phyloP scores from a whole-genome alignment of 352 stramenopile genomes.

The Pythium apleroticum region DNA sequence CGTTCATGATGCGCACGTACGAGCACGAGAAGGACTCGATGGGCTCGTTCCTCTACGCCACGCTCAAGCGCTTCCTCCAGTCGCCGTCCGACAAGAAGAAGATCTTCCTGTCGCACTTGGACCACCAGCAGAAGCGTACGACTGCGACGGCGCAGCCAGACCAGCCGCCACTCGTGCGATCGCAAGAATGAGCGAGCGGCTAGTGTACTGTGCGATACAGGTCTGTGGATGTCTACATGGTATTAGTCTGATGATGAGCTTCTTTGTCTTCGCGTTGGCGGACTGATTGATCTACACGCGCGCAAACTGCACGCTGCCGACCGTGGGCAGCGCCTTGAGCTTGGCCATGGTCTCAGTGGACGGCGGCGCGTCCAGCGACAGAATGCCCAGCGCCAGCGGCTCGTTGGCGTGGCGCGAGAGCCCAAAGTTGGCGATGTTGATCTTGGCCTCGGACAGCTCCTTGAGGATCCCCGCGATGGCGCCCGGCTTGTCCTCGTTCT shows the following conservation, averaged over 20 bases:
- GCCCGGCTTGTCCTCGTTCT: slow-evolving; percentile 80
- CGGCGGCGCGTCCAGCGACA: slow-evolving; percentile 62
- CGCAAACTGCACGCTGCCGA: slow-evolving; percentile 70
- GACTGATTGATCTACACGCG: slow-evolving; percentile 45
- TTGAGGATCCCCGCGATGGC: slow-evolving; percentile 76
- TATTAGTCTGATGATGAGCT: no score
- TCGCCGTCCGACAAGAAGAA: slow-evolving; percentile 74
- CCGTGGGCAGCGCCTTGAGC: slow-evolving; percentile 60
- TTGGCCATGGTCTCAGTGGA: slow-evolving; percentile 54
- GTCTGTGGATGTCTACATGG: no score
- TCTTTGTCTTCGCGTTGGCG: no score
- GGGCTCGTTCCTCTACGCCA: slow-evolving; percentile 60
- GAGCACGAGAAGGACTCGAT: slow-evolving; percentile 76
- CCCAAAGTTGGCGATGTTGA: slow-evolving; percentile 87
- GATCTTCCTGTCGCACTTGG: slow-evolving; percentile 40
- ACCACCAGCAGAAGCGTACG: slow-evolving; percentile 20
- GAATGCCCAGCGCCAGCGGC: slow-evolving; percentile 66
- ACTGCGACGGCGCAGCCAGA: background rate
- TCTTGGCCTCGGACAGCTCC: slow-evolving; percentile 61
- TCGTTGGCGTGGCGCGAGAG: slow-evolving; percentile 67
- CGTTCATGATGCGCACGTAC: slow-evolving; percentile 84
- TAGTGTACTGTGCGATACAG: background rate
- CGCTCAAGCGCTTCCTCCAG: slow-evolving; percentile 77
- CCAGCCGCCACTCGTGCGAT: background rate
- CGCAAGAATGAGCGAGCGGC: background rate